Evolutionary conservation across 352 stramenopile genomes (phyloP), one percentile per base, ranked within the genome.

Genomic region (Phytophthora citricola): DNA sequence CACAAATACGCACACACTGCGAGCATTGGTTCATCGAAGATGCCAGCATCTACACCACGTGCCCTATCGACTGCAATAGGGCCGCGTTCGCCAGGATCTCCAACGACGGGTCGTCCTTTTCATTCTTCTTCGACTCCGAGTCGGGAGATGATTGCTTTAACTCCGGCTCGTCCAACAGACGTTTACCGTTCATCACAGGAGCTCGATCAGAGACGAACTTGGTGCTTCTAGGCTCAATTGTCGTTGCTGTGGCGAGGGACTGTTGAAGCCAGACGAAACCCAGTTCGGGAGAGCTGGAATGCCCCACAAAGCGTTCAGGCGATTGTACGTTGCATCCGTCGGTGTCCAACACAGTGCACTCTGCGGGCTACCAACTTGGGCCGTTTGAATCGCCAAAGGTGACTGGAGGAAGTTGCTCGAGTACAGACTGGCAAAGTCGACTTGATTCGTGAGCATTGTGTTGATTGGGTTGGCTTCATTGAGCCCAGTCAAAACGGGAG

Each of bases 1-100:
- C 27, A 56, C 48, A 62, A 48, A 66, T 58, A 71, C 31, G 34
- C 36, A 34, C 34, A 32, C 29, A 31, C 31, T 32, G 27, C 12
- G 31, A n/a, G 48, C 48, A 43, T 10, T 36, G 8, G 7, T 40
- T 7, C 14, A 9, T 36, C 15, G 11, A 32, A 45, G 2, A 22
- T 7, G 14, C 11, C 50, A 27, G 20, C 40, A 8, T 32, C 59
- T 56, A 70, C 69, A 71, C 78, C 8, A 57, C 56, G 34, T 78
- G 66, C 24, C 81, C 85, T 39, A 93, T 82, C 4, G 79, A 90
- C 48, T 93, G 82, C 48, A 91, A 65, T 26, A 93, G 66, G 8
- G 85, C 85, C 2, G 85, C 85, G 43, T 93, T 86, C 2, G 85
- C 85, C 22, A 93, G 67, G n/a, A 93, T 75, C 58, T 92, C 81